phyloP scores from a whole-genome alignment of 2,329 filamentous ascomycete genomes.

The Acrocalymma vagum region DNA sequence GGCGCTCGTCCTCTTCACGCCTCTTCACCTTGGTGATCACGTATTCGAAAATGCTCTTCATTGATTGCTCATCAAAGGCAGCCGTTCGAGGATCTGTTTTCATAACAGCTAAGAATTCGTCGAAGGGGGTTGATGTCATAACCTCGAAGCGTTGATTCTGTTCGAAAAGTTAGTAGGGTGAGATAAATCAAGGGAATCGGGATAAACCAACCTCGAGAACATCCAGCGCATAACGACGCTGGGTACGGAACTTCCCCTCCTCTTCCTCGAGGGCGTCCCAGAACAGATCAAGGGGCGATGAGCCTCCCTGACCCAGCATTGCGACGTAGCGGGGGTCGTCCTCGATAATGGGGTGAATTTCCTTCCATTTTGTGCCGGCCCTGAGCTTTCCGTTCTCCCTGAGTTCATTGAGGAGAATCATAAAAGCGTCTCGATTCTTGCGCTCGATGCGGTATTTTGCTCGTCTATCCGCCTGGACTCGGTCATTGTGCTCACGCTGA shows the following conservation, averaged over 20 bases:
- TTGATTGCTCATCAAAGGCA: constrained; percentile 81
- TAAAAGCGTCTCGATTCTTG: constrained; percentile 83
- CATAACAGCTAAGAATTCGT: constrained; percentile 86
- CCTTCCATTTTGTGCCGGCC: constrained; percentile 88
- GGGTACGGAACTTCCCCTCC: constrained; percentile 82
- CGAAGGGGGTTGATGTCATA: constrained; percentile 82
- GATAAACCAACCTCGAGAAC: constrained; percentile 84
- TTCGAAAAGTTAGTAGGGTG: constrained; percentile 12
- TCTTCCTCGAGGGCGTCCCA: constrained; percentile 97
- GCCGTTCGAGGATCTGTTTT: constrained; percentile 87
- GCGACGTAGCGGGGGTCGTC: constrained; percentile 83
- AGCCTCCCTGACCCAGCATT: constrained; percentile 85
- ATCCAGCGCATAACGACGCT: constrained; percentile 84
- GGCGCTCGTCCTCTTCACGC: constrained; percentile 84
- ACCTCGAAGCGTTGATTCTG: constrained; percentile 94
- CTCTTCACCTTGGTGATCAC: constrained; percentile 87
- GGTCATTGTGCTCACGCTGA: constrained; percentile 90
- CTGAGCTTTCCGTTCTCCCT: constrained; percentile 82
- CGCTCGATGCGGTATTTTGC: constrained; percentile 82
- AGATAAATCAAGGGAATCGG: neutral
- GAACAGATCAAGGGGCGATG: constrained; percentile 88
- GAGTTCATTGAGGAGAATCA: constrained; percentile 77
- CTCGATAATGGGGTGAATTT: constrained; percentile 77
- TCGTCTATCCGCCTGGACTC: constrained; percentile 86
- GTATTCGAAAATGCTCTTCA: constrained; percentile 84